Percentiles rank a stretch among this genome's conserved stretches.
Conservation (phyloP, 441 rosid genomes). For the Codiaeum variegatum region DNA sequence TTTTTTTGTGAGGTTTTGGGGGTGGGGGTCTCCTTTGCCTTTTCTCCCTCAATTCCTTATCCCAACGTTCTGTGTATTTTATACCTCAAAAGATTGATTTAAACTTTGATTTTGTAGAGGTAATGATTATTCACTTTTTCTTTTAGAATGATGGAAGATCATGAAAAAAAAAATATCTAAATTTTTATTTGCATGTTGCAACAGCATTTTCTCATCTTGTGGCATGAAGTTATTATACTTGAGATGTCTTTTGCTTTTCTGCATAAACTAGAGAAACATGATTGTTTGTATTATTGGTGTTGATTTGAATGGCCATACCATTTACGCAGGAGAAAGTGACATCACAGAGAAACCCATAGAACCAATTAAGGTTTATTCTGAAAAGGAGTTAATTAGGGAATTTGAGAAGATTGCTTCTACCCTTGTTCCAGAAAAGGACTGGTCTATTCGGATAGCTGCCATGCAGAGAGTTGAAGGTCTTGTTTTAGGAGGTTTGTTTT, state of each 20-base stretch:
- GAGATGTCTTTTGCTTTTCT: neutral
- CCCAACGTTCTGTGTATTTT: neutral
- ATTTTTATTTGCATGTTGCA: conserved; percentile 3
- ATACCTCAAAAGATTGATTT: neutral
- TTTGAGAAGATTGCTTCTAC: conserved; percentile 80
- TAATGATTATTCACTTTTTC: neutral
- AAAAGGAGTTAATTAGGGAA: conserved; percentile 90
- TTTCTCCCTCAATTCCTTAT: neutral
- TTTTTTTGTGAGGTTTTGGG: too few relatives aligned
- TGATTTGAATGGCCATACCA: conserved; percentile 13
- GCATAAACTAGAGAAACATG: neutral
- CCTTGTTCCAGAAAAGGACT: conserved; percentile 94
- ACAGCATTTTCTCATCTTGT: neutral
- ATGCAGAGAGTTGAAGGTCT: conserved; percentile 97
- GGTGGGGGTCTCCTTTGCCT: neutral
- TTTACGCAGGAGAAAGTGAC: conserved; percentile 66
- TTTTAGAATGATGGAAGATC: neutral
- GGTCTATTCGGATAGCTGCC: conserved; percentile 96
- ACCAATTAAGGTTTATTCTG: conserved; percentile 81
- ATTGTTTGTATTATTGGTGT: neutral
- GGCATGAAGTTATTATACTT: conserved; percentile 2
- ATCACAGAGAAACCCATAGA: conserved; percentile 70
- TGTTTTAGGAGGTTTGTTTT: conserved; percentile 71
- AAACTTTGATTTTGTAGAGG: neutral
- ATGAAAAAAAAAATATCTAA: neutral